Evolutionary conservation across 352 stramenopile genomes (phyloP).

Genomic region (Globisporangium middletonii): DNA sequence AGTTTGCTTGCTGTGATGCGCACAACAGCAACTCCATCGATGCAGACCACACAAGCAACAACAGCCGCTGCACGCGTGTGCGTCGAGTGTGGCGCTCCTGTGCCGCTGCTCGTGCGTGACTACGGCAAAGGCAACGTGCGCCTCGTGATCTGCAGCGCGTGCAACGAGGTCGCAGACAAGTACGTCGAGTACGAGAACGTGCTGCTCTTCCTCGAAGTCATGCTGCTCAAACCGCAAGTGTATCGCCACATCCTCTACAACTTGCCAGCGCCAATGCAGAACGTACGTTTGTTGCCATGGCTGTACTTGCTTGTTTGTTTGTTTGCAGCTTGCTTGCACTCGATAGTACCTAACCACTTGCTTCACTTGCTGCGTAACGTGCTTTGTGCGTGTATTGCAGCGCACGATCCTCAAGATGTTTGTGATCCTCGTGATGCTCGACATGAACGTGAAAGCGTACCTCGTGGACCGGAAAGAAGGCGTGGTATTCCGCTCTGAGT

Average conservation of each 20-base stretch:
- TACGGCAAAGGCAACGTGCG: conserved; percentile 85
- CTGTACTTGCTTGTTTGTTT: too few species aligned
- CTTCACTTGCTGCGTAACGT: not conserved
- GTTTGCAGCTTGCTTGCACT: not conserved
- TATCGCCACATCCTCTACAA: conserved; percentile 86
- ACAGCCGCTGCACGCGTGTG: conserved; percentile 31
- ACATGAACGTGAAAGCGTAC: conserved; percentile 86
- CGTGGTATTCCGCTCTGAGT: conserved; percentile 49
- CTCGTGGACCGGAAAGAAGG: conserved; percentile 61
- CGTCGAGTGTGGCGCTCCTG: conserved; percentile 67
- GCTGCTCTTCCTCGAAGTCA: conserved; percentile 80
- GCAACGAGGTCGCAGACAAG: conserved; percentile 76
- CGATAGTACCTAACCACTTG: not conserved
- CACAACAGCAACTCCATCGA: not conserved
- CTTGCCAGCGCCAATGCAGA: conserved; percentile 37
- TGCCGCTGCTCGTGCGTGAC: conserved; percentile 66
- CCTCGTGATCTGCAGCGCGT: conserved; percentile 58
- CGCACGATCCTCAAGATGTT: conserved; percentile 70
- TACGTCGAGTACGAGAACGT: conserved; percentile 87
- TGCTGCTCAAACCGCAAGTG: conserved; percentile 80
- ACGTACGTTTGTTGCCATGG: conserved; percentile 4
- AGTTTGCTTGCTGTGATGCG: not conserved
- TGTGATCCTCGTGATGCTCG: conserved; percentile 71
- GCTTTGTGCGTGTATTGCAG: conserved; percentile 7
- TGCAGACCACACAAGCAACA: not conserved